Evolutionary conservation across 148 eudicot genomes (phyloP), one percentile per base, ranked within the genome.

Genomic region (Rhododendron williamsianum): DNA sequence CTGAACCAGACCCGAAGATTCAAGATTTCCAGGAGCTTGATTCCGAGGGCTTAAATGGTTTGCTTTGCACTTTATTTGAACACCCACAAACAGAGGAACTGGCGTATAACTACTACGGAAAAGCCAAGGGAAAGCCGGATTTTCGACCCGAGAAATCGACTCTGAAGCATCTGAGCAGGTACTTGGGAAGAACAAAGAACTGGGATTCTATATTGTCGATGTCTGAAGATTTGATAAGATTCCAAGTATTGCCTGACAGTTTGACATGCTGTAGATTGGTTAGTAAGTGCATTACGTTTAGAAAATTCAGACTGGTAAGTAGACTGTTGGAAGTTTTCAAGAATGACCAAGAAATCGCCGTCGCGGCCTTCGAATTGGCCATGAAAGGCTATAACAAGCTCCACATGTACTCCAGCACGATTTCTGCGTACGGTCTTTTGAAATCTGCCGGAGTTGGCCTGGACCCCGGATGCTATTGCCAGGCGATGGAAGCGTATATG

Each of bases 391-490:
- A 90, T 74, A 97, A 97, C 84, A 92, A 93, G 91, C 91, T 97
- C 87, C 99, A 97, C 86, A 94, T 97, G 98, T 95, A 95, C 87
- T 89, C 91, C 78, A 89, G 92, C 78, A 89, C 97, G 2, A 81
- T 91, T 80, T 84, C 60, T 9, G 87, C 90, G 83, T 94, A 86
- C 81, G 89, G 87, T 13, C 84, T 78, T n/a, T 86, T 92, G 93
- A 89, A 82, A 78, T 90, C 87, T 48, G 63, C 86, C 9, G 90
- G 87, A 8, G 36, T 92, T 81, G 85, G 54, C 35, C 90, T 92
- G 78, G 92, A 91, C 80, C 78, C 88, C 46, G 90, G 88, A 38
- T 94, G 96, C 81, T 97, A 87, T 76, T 86, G 84, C 84, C 85
- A 25, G 46, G 85, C 88, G 27, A 95, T 95, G 99, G 94, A 97